Evolutionary conservation across 495 filamentous ascomycete species (phyloP), one percentile per base, ranked within the genome.

Genomic region (Penicillium nucicola): DNA sequence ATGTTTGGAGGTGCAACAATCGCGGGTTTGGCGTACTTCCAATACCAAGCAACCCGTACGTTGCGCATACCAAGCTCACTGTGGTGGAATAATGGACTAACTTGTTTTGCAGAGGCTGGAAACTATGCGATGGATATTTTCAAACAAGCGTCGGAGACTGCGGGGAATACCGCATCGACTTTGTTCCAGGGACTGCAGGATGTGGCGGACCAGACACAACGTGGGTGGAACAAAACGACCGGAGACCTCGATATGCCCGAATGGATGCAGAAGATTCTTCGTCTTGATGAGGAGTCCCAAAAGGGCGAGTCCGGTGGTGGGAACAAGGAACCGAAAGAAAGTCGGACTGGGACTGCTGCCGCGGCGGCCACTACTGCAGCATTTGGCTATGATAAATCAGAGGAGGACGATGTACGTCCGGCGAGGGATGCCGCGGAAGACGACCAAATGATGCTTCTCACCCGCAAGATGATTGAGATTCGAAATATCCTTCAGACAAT

Each of bases 401-500:
- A 83, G 9, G 90, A 95, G 20, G 79, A 88, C 23, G 90, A 95
- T 57, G 60, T 71, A 0, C 72, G 87, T 19, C 70, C 70, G 19
- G 82, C 80, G 33, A 78, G 79, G 40, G 78, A 88, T 57, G 71
- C 74, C 46, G 88, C 91, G 4, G 83, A 86, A 60, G 92, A 99
- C 62, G 93, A 99, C 61, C 93, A 99, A 68, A 99, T 99, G 92
- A 99, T 99, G 93, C 75, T 96, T 56, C 76, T 99, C 66, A 99
- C 93, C 0, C 92, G 92, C 72, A 96, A 95, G 69, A 99, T 99
- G 93, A 99, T 99, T 62, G 92, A 99, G 67, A 97, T 99, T 44
- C 76, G 95, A 53, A 90, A 85, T 54, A 90, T 99, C 34, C 75
- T 99, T 6, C 85, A 92, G 61, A 83, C 85, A 15, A 87, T 99